phyloP scores from a whole-genome alignment of 768 basidiomycete genomes.

The Tylopilus balloui region DNA sequence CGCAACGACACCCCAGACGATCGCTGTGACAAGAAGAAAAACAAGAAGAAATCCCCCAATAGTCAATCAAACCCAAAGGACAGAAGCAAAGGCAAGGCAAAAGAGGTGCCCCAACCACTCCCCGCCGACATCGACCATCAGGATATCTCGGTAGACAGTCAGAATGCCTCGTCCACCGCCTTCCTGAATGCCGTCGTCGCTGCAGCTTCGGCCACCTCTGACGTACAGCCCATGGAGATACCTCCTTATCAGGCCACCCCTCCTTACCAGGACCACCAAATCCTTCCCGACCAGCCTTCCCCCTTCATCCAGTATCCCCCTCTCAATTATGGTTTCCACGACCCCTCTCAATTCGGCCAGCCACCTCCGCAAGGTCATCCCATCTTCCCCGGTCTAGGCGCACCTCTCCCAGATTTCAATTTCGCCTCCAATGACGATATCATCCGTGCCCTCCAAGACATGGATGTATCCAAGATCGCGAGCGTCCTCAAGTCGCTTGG shows the following conservation, averaged over 20 bases:
- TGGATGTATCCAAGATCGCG: conserved; percentile 66
- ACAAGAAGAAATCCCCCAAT: conserved; percentile 22
- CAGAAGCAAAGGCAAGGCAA: conserved; percentile 34
- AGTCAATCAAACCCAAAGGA: conserved; percentile 8
- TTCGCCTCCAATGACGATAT: conserved; percentile 67
- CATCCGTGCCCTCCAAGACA: conserved; percentile 64
- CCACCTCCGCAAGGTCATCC: conserved; percentile 27
- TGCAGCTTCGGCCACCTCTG: conserved; percentile 52
- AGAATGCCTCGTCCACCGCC: conserved; percentile 50
- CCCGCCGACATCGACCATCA: conserved; percentile 27
- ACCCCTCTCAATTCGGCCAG: conserved; percentile 26
- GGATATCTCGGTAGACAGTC: conserved; percentile 27
- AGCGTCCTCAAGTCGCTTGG: conserved; percentile 61
- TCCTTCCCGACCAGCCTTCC: conserved; percentile 24
- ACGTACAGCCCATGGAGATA: conserved; percentile 27
- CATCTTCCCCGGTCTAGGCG: conserved; percentile 21
- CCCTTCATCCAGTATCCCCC: conserved; percentile 30
- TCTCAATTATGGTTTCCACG: conserved; percentile 27
- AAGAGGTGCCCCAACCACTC: conserved; percentile 33
- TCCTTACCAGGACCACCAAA: conserved; percentile 32
- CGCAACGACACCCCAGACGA: conserved; percentile 14
- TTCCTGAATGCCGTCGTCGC: conserved; percentile 64
- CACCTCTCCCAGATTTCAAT: conserved; percentile 34
- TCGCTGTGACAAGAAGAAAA: conserved; percentile 34
- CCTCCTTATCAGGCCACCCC: conserved; percentile 30